Evolutionary conservation across 2,329 filamentous ascomycete species (phyloP).

Genomic region (Ophiocordyceps unilateralis): DNA sequence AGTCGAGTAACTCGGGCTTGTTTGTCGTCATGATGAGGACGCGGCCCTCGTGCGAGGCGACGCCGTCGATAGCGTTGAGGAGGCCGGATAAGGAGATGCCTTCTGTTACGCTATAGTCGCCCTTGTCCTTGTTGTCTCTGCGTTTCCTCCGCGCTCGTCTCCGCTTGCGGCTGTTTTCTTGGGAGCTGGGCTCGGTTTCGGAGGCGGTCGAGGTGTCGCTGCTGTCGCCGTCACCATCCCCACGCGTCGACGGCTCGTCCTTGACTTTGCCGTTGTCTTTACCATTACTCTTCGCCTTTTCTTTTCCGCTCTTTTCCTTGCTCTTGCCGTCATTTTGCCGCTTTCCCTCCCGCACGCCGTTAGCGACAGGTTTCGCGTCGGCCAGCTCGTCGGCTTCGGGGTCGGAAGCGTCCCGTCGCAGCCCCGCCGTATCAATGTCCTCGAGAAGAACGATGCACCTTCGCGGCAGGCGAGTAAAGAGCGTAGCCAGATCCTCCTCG

Average conservation of each 20-base stretch:
- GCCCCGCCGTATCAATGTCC: conserved; percentile 50
- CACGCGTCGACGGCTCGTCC: too few relatives aligned
- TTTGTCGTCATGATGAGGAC: conserved; percentile 76
- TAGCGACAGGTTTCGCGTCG: conserved; percentile 8
- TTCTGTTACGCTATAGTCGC: conserved; percentile 7
- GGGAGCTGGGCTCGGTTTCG: conserved; percentile 4
- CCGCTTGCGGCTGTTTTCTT: too few relatives aligned
- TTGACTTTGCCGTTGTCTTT: too few relatives aligned
- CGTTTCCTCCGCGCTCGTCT: conserved; percentile 6
- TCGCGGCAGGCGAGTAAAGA: conserved; percentile 44
- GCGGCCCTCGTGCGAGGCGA: conserved; percentile 61
- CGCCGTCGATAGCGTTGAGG: conserved; percentile 71
- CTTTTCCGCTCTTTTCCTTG: too few relatives aligned
- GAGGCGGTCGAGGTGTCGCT: background rate
- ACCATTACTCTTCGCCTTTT: conserved; percentile 10
- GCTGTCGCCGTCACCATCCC: conserved; percentile 6
- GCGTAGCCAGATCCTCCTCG: conserved; percentile 39
- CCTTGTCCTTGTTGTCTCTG: conserved; percentile 4
- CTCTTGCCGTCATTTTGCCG: too few relatives aligned
- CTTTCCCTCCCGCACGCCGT: conserved; percentile 3
- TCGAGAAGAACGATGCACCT: conserved; percentile 51
- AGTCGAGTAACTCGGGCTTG: conserved; percentile 53
- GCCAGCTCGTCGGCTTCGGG: conserved; percentile 7
- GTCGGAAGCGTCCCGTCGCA: conserved; percentile 23
- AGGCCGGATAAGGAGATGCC: conserved; percentile 63